phyloP scores from a whole-genome alignment of 2,329 filamentous ascomycete species.

The Colletotrichum lini region DNA sequence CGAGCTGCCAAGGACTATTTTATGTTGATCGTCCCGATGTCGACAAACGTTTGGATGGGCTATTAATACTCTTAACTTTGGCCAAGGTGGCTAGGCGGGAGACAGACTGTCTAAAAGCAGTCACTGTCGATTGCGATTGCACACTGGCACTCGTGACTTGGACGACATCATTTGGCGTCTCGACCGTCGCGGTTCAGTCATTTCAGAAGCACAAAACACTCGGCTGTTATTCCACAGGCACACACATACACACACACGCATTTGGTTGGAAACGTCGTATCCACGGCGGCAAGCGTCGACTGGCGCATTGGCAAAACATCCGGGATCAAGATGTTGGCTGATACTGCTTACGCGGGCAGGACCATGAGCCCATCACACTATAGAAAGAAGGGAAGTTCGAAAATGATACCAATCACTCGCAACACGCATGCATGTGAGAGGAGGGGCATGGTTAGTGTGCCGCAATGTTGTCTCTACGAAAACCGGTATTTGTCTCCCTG shows the following conservation, averaged over 20 bases:
- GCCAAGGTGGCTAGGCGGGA: background rate
- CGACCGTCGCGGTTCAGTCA: slow-evolving; percentile 2
- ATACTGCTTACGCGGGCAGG: background rate
- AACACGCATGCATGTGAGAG: background rate
- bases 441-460: slow-evolving; percentile 2
- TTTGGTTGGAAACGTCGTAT: background rate
- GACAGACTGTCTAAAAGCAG: background rate
- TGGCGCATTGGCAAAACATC: background rate
- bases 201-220: background rate
- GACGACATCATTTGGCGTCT: background rate
- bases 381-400: background rate
- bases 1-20: background rate
- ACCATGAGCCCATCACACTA: background rate
- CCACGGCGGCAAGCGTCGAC: background rate
- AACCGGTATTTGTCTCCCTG: slow-evolving; percentile 10
- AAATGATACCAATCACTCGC: background rate
- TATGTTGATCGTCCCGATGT: no score
- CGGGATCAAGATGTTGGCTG: background rate
- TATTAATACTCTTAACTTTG: background rate
- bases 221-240: background rate
- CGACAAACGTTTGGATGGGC: background rate
- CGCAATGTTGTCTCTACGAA: background rate
- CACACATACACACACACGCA: background rate
- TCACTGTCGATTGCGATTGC: background rate
- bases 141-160: slow-evolving; percentile 5